Evolutionary conservation across 768 basidiomycete genomes (phyloP).

Genomic region (Austroboletus festivus): DNA sequence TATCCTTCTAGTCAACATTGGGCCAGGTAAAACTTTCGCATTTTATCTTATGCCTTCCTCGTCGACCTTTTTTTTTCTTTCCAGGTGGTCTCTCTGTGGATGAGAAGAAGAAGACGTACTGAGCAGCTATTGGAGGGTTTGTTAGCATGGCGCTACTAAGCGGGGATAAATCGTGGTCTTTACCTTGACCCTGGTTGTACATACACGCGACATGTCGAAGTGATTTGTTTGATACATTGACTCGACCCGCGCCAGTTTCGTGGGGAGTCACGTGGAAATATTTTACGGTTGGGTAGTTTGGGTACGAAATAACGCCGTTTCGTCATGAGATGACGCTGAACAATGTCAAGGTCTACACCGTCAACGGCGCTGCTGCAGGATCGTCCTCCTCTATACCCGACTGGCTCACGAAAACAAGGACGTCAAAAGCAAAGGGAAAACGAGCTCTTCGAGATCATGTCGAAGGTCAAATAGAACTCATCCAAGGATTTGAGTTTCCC

Average conservation of each 20-base stretch:
- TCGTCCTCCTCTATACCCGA: slow-evolving; percentile 92
- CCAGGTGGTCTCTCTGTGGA: slow-evolving; percentile 92
- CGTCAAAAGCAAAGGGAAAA: slow-evolving; percentile 52
- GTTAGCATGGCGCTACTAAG: background rate
- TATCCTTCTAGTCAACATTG: slow-evolving; percentile 96
- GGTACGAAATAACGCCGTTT: background rate
- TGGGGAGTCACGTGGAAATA: slow-evolving; percentile 23
- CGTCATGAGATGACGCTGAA: slow-evolving; percentile 11
- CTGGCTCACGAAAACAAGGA: slow-evolving; percentile 81
- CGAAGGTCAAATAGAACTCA: slow-evolving; percentile 84
- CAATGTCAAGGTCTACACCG: slow-evolving; percentile 86
- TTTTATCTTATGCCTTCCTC: too few species aligned
- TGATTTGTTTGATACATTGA: too few species aligned
- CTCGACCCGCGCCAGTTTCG: too few species aligned
- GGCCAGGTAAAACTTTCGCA: slow-evolving; percentile 67
- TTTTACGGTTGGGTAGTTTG: too few species aligned
- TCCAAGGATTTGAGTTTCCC: slow-evolving; percentile 96
- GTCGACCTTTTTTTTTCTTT: background rate
- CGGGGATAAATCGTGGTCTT: slow-evolving; percentile 9
- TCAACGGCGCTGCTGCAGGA: slow-evolving; percentile 86
- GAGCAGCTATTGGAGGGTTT: slow-evolving; percentile 3
- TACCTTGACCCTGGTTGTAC: slow-evolving; percentile 18
- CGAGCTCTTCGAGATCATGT: slow-evolving; percentile 66
- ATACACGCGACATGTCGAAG: slow-evolving; percentile 16
- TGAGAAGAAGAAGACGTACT: slow-evolving; percentile 98